Percentiles rank a stretch among this genome's conserved stretches.
Evolutionary conservation across 176 grass and related monocot genomes (phyloP).

Genomic region (Oryza rufipogon): DNA sequence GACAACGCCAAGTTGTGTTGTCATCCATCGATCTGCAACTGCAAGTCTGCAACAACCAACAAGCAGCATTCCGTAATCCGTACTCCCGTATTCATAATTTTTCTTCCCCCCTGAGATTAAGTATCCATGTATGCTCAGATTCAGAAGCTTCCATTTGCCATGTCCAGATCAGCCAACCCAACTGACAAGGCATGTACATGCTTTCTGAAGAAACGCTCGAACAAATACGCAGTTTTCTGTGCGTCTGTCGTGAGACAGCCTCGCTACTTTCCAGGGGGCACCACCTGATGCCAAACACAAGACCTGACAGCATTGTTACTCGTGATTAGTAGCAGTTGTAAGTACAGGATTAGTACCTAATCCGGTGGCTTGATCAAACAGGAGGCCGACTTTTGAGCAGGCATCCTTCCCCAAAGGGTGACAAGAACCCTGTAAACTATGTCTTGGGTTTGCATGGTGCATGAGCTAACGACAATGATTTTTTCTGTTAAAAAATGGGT

Average conservation of each 20-base stretch:
- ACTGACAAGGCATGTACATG: not conserved
- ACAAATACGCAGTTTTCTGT: conserved; percentile 22
- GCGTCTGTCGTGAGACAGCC: conserved; percentile 12
- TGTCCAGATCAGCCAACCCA: conserved; percentile 9
- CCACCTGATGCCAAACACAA: conserved; percentile 27
- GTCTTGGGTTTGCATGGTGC: not conserved
- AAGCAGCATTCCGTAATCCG: not conserved
- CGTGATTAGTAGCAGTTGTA: conserved; percentile 11
- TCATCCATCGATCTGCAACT: not conserved
- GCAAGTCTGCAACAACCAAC: not conserved
- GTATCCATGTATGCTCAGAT: not conserved
- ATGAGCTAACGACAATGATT: conserved; percentile 18
- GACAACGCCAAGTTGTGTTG: not conserved
- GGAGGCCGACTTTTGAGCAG: conserved; percentile 42
- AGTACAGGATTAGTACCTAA: conserved; percentile 30
- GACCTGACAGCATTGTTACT: not conserved
- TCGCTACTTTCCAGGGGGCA: conserved; percentile 42
- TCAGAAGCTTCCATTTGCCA: not conserved
- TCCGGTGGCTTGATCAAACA: conserved; percentile 29
- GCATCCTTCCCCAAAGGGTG: conserved; percentile 19
- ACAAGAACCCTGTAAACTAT: conserved; percentile 22
- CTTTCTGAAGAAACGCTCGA: conserved; percentile 21
- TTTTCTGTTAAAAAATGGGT: not conserved
- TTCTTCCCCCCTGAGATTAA: not conserved
- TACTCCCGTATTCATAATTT: not conserved